Conservation (phyloP, 805 yeast species). For the Naumovozyma baii region DNA sequence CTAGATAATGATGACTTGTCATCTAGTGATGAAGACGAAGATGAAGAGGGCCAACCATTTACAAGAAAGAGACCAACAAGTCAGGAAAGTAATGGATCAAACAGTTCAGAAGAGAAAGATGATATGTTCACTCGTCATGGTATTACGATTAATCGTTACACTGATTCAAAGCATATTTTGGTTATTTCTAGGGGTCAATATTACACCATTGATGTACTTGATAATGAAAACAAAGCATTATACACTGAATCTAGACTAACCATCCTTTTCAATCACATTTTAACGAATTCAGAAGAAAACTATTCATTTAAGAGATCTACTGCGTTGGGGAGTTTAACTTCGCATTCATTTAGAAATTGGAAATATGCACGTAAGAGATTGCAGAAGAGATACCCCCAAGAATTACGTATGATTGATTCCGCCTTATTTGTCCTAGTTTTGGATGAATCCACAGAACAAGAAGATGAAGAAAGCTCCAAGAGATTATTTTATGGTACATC, state of each 20-base stretch:
- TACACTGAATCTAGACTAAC: constrained; percentile 59
- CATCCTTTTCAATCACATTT: constrained; percentile 53
- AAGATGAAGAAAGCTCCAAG: constrained; percentile 30
- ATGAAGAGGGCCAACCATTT: constrained; percentile 1
- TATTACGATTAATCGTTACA: constrained; percentile 62
- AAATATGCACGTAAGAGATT: constrained; percentile 53
- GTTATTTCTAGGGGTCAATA: constrained; percentile 75
- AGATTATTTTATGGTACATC: constrained; percentile 80
- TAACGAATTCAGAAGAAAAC: constrained; percentile 53
- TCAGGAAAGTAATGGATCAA: constrained; percentile 2
- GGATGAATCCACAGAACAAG: constrained; percentile 48
- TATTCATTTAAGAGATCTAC: constrained; percentile 51
- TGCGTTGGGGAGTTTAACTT: constrained; percentile 79
- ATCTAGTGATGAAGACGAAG: constrained; percentile 3
- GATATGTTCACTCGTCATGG: constrained; percentile 35
- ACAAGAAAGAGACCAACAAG: constrained; percentile 4
- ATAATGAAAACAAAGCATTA: constrained; percentile 52
- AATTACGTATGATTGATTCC: constrained; percentile 47
- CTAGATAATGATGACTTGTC: constrained; percentile 33
- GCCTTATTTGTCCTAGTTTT: constrained; percentile 74
- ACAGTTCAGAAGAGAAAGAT: constrained; percentile 2
- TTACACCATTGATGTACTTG: constrained; percentile 79
- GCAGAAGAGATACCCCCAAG: constrained; percentile 32
- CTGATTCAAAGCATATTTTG: constrained; percentile 59
- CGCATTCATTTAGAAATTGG: constrained; percentile 82